Evolutionary conservation across 139 green algal genomes (phyloP), one percentile per base, ranked within the genome.

Genomic region (Picochlorum sp.): DNA sequence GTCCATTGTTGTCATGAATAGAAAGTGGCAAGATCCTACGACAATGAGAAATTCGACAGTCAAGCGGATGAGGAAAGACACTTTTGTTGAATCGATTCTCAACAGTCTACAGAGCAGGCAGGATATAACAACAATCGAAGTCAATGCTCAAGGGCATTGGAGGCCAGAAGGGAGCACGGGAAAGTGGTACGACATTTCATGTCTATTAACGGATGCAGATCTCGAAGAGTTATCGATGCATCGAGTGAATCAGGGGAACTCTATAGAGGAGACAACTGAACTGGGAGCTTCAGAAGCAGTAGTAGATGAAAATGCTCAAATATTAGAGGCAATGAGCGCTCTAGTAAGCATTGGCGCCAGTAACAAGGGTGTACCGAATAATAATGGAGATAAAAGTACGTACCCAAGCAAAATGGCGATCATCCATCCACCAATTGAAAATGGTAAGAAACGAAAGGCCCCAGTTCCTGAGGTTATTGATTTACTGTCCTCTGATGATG

Each of bases 1-100:
- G 44, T 65, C 63, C 12, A 74, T 84, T 61, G 81, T 67, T 14
- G 22, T 77, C 58, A 67, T 74, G 57, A 89, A 75, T 29, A 74
- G 77, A 66, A 95, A 94, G 76, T 95, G 87, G 87, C 76, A 88
- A 67, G 88, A 87, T 72, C 87, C 87, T 1, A 78, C 81, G 67
- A 81, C 64, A 57, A 70, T 86, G 53, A 59, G 65, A 32, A 66
- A 78, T 57, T 63, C 58, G n/a, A 61, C 43, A 3, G 57, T 93
- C 33, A 63, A 72, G 51, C 55, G 81, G 56, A 68, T 93, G 59
- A 64, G 85, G 61, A 22, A 65, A 1, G 81, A 88, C 59, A 40
- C 47, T 3, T 89, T 72, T 60, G 67, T 82, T 39, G 52, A 63
- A 32, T 8, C 13, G 33, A 14, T 61, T 50, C 7, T 61, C 7